Base-by-base conservation (phyloP, 1,284 basidiomycete genomes). In the Gomphus bonarii region DNA sequence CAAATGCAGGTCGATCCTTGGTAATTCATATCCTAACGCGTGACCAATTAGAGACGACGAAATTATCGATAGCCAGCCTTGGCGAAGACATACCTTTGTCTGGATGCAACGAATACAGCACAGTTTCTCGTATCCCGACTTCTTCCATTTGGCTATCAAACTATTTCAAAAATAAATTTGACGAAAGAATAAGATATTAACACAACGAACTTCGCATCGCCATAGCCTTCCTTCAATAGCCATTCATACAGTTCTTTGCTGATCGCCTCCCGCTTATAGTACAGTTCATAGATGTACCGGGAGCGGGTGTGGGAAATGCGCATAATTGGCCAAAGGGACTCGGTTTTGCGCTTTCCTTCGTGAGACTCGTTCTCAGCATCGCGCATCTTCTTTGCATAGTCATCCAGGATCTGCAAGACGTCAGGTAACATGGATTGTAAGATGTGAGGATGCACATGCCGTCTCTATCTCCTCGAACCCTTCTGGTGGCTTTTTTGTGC, bases 281-380 rank as follows among this genome's bases (percentile, higher is more conserved):
- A 99, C 58, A 99, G 79, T 71, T 99, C 97, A 70, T 98, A 99
- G 62, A 99, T 93, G 73, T 99, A 99, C 61, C 94, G 79, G 54
- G 91, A 95, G 51, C 95, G 85, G 10, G 93, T 90, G 71, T 99
- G 95, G 12, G 91, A 88, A 69, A 99, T 93, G 48, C 93, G 85
- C 91, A 99, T 97, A 64, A 99, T 97, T 48, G 95, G 94, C 97
- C 97, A 99, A n/a, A 97, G 74, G 1, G 89, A 88, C 74, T 99
- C 97, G 31, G 88, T 84, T 73, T 94, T 97, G 68, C 97, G 88
- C 73, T 99, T 99, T 60, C 95, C 95, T 69, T 99, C 97, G 67
- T 97, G 93, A 8, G 86, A 85, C 73, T 98, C 95, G 66, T 93
- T 97, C 78, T 99, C 97, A 10, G 93, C 95, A 69, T 95, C 92